Conservation (phyloP, 2,329 filamentous ascomycete genomes). For the Colletotrichum sp. region DNA sequence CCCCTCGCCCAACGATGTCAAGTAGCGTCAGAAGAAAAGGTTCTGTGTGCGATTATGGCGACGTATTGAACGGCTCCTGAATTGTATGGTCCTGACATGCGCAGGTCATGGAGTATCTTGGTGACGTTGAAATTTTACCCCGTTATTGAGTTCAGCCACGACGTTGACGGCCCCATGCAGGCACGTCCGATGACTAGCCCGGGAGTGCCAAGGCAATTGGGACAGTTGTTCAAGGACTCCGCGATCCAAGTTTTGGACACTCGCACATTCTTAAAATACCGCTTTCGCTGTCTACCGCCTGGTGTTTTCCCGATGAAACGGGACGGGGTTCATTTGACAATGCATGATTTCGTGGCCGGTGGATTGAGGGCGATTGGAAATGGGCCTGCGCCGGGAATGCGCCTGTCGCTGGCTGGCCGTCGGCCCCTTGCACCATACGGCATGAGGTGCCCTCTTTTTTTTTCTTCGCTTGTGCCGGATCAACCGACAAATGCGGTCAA, state of each 20-base stretch:
- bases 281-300: neutral
- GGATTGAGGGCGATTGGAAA: neutral
- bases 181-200: neutral
- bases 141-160: neutral
- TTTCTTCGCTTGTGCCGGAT: slow-evolving; percentile 8
- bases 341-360: slow-evolving; percentile 8
- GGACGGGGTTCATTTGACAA: neutral
- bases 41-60: neutral
- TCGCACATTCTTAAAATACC: neutral
- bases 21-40: neutral
- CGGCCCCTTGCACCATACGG: slow-evolving; percentile 8
- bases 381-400: slow-evolving; percentile 9
- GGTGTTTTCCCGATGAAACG: neutral
- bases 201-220: neutral
- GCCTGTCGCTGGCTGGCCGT: neutral
- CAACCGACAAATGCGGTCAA: slow-evolving; percentile 20
- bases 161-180: neutral
- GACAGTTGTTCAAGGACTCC: neutral
- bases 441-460: neutral
- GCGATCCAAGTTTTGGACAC: neutral
- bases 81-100: neutral
- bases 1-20: neutral
- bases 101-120: neutral
- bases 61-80: neutral
- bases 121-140: neutral